A percentile compares a stretch with the other conserved stretches of the same genome.
Conservation (phyloP, 2,329 filamentous ascomycete species). For the Aspergillus felis region DNA sequence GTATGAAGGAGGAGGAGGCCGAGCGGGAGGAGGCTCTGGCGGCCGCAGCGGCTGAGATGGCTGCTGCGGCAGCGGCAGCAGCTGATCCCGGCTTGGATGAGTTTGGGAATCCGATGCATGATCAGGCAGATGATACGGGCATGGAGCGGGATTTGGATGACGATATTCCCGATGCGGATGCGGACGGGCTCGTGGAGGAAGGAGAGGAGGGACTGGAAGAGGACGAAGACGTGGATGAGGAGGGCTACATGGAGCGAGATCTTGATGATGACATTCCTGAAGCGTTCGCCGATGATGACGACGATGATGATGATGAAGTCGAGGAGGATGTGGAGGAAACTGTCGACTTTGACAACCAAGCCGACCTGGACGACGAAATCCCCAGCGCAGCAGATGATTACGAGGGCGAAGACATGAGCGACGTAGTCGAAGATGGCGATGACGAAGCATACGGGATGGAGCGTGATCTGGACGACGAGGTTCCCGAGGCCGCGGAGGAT, state of each 20-base stretch:
- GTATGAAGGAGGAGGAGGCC: slow-evolving; percentile 81
- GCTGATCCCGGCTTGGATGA: slow-evolving; percentile 38
- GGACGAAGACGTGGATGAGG: slow-evolving; percentile 53
- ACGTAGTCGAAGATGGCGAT: slow-evolving; percentile 22
- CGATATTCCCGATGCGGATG: slow-evolving; percentile 44
- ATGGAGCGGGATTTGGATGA: slow-evolving; percentile 44
- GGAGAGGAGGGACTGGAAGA: slow-evolving; percentile 46
- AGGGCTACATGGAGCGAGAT: slow-evolving; percentile 53
- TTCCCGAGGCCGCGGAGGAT: slow-evolving; percentile 56
- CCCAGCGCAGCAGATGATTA: slow-evolving; percentile 48
- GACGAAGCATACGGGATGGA: slow-evolving; percentile 54
- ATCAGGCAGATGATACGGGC: slow-evolving; percentile 28
- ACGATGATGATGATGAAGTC: slow-evolving; percentile 39
- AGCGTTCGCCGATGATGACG: slow-evolving; percentile 45
- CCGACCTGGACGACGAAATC: slow-evolving; percentile 57
- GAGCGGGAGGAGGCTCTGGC: slow-evolving; percentile 84
- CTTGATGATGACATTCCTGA: slow-evolving; percentile 72
- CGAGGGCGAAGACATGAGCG: slow-evolving; percentile 48
- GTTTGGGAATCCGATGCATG: slow-evolving; percentile 11
- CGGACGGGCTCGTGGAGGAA: slow-evolving; percentile 37
- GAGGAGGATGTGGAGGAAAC: slow-evolving; percentile 39
- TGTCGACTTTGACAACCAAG: slow-evolving; percentile 42
- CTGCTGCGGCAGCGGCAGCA: slow-evolving; percentile 63
- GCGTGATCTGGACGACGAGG: slow-evolving; percentile 67
- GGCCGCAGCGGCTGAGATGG: slow-evolving; percentile 69